A percentile compares a stretch with the other conserved stretches of the same genome.
Evolutionary conservation across 2,329 filamentous ascomycete genomes (phyloP).

Genomic region (Thielaviopsis punctulata): DNA sequence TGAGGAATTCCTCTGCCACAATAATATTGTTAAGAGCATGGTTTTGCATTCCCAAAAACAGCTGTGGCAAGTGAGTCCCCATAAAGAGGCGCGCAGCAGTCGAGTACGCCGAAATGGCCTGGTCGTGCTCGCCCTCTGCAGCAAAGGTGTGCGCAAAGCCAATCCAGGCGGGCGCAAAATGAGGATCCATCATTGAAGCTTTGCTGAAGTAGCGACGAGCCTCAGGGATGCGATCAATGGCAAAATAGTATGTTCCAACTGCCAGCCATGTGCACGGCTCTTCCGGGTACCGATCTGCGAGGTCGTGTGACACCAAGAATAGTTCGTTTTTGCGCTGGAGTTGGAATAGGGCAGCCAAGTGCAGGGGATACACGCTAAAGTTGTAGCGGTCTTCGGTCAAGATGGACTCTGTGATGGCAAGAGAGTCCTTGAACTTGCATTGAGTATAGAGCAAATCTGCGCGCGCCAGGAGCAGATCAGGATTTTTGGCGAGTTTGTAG

Average conservation of each 20-base stretch:
- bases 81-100: conserved; percentile 91
- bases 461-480: conserved; percentile 76
- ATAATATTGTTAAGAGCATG: conserved; percentile 89
- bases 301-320: conserved; percentile 80
- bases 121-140: conserved; percentile 91
- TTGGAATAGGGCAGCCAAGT: conserved; percentile 81
- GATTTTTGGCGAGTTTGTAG: conserved; percentile 72
- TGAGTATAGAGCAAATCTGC: conserved; percentile 89
- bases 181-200: conserved; percentile 90
- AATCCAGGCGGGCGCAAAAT: conserved; percentile 96
- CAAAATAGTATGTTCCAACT: conserved; percentile 86
- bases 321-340: conserved; percentile 73
- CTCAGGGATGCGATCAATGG: conserved; percentile 78
- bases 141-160: conserved; percentile 98
- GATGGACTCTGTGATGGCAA: conserved; percentile 69
- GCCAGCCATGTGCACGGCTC: conserved; percentile 88
- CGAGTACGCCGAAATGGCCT: conserved; percentile 93
- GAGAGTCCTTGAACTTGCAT: conserved; percentile 77
- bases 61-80: conserved; percentile 85
- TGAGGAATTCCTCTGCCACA: conserved; percentile 84
- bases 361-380: conserved; percentile 73
- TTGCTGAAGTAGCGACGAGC: conserved; percentile 94
- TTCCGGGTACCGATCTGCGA: conserved; percentile 79
- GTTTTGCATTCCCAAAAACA: conserved; percentile 97
- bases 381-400: conserved; percentile 76